Base-by-base conservation (phyloP, 2,329 filamentous ascomycete genomes). In the Penicillium crustosum region DNA sequence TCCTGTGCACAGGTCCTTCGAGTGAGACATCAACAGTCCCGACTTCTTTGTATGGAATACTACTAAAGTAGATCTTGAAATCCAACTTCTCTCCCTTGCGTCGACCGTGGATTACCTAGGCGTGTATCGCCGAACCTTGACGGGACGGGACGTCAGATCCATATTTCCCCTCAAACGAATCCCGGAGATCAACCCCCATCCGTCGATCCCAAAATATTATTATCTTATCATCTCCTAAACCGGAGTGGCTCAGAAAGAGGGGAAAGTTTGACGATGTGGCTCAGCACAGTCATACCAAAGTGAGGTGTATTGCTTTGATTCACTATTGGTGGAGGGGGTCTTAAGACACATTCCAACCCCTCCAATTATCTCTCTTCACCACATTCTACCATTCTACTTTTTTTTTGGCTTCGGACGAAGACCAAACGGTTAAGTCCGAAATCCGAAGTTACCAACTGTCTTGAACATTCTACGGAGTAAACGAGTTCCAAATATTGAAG, bases 51-150 rank as follows among this genome's bases (percentile, higher is more conserved):
- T 21, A 6, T 45, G 21, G 31, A 38, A 47, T 53, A n/a, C 17
- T 27, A 36, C 25, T 13, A 35, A 35, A 35, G 23, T 43, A 43
- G 27, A 48, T 17, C 39, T 45, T 44, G n/a, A 19, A 49, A 25
- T 9, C n/a, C 21, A 52, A 49, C 43, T 39, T 29, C 68, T 68
- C 47, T 53, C 49, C 70, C 70, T 72, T 72, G 66, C 67, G 58
- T 67, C 63, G 64, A 68, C 67, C 67, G 57, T 73, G 68, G 70
- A 52, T 68, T 67, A 60, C 51, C 51, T 60, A 61, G 61, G n/a
- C 62, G 67, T 69, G 66, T 65, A 64, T 61, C 61, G 67, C 67
- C 67, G 65, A 73, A 73, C 72, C 69, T 74, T 73, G 68, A 73
- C 72, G 72, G 72, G 68, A 70, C 72, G 72, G 71, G 66, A 70